phyloP scores from a whole-genome alignment of 2,329 filamentous ascomycete species.

The Emericellopsis cladophorae region DNA sequence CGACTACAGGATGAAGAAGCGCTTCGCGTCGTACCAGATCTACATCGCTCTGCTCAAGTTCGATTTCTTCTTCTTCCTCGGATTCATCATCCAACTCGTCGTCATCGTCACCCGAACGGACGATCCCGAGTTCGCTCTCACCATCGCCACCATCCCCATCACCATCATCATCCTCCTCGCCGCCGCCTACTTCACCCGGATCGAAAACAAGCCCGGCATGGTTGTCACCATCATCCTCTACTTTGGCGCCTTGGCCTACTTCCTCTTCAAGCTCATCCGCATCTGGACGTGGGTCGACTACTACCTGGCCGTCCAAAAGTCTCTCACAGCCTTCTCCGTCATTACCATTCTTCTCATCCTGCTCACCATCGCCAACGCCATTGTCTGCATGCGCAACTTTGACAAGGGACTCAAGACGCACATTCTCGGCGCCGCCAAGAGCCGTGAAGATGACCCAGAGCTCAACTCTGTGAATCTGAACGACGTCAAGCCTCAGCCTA shows the following conservation, averaged over 20 bases:
- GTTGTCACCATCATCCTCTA: conserved; percentile 69
- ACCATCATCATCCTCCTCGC: conserved; percentile 80
- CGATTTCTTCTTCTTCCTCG: conserved; percentile 99
- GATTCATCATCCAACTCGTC: conserved; percentile 95
- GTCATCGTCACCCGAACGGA: conserved; percentile 67
- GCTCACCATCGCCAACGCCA: conserved; percentile 75
- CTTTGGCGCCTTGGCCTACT: conserved; percentile 82
- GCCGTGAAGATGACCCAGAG: conserved; percentile 39
- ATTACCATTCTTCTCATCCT: conserved; percentile 84
- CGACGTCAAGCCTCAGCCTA: conserved; percentile 43
- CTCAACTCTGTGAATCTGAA: conserved; percentile 41
- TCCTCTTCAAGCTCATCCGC: conserved; percentile 93
- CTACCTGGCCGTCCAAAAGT: conserved; percentile 72
- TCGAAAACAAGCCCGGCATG: conserved; percentile 73
- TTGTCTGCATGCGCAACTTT: conserved; percentile 85
- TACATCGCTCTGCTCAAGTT: conserved; percentile 98
- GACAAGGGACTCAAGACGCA: conserved; percentile 80
- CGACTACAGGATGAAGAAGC: conserved; percentile 90
- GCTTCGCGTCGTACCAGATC: conserved; percentile 96
- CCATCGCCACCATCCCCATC: conserved; percentile 78
- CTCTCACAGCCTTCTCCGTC: conserved; percentile 84
- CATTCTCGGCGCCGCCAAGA: conserved; percentile 39
- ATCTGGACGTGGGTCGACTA: conserved; percentile 58
- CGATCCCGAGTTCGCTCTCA: conserved; percentile 71
- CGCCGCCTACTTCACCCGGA: conserved; percentile 74